Evolutionary conservation across 306 rosid species (phyloP).

Genomic region (Pueraria montana): DNA sequence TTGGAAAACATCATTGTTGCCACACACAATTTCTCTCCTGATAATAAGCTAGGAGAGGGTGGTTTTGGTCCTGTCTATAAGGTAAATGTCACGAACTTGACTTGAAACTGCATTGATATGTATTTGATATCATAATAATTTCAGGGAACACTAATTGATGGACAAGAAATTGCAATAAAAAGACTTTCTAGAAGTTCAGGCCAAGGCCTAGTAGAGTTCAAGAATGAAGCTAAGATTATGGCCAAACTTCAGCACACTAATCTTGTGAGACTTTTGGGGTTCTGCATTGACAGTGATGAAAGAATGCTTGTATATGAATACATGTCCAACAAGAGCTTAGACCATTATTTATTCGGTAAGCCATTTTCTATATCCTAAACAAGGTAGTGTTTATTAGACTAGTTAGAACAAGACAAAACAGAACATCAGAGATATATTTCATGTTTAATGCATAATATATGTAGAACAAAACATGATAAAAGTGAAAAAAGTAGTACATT

Average conservation of each 20-base stretch:
- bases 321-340: slow-evolving; percentile 42
- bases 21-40: neutral
- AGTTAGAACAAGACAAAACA: too few relatives aligned
- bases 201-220: slow-evolving; percentile 45
- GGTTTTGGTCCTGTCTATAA: neutral
- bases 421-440: too few relatives aligned
- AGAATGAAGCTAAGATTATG: slow-evolving; percentile 45
- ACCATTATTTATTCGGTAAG: too few relatives aligned
- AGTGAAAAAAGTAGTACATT: too few relatives aligned
- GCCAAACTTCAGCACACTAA: slow-evolving; percentile 49
- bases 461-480: too few relatives aligned
- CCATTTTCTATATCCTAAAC: too few relatives aligned
- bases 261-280: slow-evolving; percentile 41
- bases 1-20: neutral
- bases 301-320: slow-evolving; percentile 44
- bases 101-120: neutral
- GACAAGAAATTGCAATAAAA: slow-evolving; percentile 44
- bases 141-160: slow-evolving; percentile 45
- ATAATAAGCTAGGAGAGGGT: neutral
- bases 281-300: slow-evolving; percentile 46
- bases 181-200: slow-evolving; percentile 45
- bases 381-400: too few relatives aligned
- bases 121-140: neutral
- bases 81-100: neutral
- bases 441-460: too few relatives aligned